Conservation (phyloP, 495 filamentous ascomycete genomes). For the Tuber microsphaerosporum region DNA sequence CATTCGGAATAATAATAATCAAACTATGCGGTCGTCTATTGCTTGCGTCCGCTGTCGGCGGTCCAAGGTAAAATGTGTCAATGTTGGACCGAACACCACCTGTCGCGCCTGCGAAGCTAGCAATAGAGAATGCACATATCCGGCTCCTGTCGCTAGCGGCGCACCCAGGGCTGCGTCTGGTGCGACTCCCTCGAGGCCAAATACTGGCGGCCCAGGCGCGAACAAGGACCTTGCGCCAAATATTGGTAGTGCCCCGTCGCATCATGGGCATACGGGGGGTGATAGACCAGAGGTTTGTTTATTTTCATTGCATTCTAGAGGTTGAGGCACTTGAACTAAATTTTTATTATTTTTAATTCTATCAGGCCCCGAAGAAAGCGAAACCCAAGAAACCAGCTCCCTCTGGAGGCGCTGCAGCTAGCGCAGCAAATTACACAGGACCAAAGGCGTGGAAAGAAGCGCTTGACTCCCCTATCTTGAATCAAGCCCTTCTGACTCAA, state of each 20-base stretch:
- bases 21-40: conserved; percentile 41
- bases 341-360: background rate
- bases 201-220: conserved; percentile 43
- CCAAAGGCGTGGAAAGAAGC: conserved; percentile 59
- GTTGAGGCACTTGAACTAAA: background rate
- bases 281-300: conserved; percentile 33
- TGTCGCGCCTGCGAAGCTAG: conserved; percentile 72
- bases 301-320: background rate
- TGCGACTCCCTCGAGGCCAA: conserved; percentile 46
- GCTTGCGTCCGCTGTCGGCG: conserved; percentile 41
- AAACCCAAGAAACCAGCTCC: conserved; percentile 37
- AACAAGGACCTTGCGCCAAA: conserved; percentile 49
- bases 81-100: conserved; percentile 63
- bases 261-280: conserved; percentile 22
- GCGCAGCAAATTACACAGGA: conserved; percentile 50
- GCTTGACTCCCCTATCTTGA: conserved; percentile 30
- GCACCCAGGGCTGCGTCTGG: conserved; percentile 51
- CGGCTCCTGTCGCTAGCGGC: conserved; percentile 54
- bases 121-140: conserved; percentile 71
- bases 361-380: conserved; percentile 36
- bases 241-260: conserved; percentile 8
- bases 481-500: conserved; percentile 42
- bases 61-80: conserved; percentile 53
- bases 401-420: conserved; percentile 21
- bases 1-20: conserved; percentile 1